A percentile compares a stretch with the other conserved stretches of the same genome.
phyloP scores from a whole-genome alignment of 371 early-diverging fungal species.

The Actinomortierella ambigua region DNA sequence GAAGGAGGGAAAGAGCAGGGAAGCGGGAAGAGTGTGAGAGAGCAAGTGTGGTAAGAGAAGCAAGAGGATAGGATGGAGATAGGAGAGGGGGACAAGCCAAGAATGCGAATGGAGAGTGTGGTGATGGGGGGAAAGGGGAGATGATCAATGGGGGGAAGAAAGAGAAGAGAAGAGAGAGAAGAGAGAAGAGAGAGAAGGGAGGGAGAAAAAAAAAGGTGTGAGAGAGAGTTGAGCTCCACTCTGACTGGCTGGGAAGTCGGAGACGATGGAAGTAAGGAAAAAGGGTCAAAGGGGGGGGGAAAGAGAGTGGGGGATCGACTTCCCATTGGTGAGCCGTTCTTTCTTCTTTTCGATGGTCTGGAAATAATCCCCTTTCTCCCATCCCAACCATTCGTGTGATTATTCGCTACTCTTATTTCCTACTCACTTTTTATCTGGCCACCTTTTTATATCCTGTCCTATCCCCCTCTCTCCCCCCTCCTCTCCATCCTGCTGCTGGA shows the following conservation, averaged over 20 bases:
- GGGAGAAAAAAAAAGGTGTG: neutral
- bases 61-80: neutral
- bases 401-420: neutral
- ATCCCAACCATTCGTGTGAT: no score
- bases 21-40: neutral
- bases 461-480: no score
- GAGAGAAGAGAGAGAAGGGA: neutral
- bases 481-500: no score
- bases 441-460: no score
- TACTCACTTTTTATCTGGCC: no score
- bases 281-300: constrained; percentile 1
- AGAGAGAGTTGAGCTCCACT: neutral
- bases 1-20: neutral
- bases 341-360: no score
- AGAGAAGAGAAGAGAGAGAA: neutral
- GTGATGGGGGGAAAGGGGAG: neutral
- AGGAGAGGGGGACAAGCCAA: neutral
- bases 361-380: no score
- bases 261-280: neutral
- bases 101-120: neutral
- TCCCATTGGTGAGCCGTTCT: neutral
- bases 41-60: neutral
- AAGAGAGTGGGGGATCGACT: neutral
- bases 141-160: neutral
- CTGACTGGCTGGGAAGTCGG: neutral